These are phyloP conservation scores for Plasmodium gallinaceum DNA, from an alignment of 169 alveolate genomes.

Conservation along the genomic window DNA sequence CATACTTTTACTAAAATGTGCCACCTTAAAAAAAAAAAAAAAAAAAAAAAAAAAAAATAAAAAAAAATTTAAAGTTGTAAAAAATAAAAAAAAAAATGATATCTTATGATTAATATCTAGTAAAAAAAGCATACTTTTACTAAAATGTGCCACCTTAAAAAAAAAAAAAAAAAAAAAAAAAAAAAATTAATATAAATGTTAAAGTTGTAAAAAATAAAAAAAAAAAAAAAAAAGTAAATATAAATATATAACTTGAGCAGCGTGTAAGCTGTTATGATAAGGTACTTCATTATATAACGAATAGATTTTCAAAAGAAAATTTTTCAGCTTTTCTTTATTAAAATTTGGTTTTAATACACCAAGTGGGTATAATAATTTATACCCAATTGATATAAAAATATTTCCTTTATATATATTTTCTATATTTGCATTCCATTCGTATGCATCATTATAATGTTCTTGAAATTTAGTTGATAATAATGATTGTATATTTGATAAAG, in stretches of 20 bases:
- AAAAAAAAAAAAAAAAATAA: not conserved
- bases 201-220: not conserved
- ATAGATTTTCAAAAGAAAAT: conserved; percentile 35
- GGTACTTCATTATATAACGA: conserved; percentile 54
- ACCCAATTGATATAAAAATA: conserved; percentile 58
- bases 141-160: conserved; percentile 52
- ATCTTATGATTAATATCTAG: conserved; percentile 53
- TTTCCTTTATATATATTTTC: conserved; percentile 47
- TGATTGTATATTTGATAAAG: conserved; percentile 57
- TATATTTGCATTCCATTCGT: conserved; percentile 60
- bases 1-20: conserved; percentile 72
- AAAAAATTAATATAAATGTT: not conserved
- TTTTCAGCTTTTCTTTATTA: conserved; percentile 44
- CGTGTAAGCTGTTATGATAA: conserved; percentile 66
- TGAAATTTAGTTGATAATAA: conserved; percentile 56
- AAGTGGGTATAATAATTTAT: conserved; percentile 46
- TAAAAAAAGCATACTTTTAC: conserved; percentile 66
- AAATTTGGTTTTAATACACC: conserved; percentile 51
- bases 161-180: not conserved
- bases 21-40: conserved; percentile 18
- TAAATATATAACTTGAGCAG: conserved; percentile 33
- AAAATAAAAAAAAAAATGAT: not conserved
- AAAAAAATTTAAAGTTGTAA: not conserved
- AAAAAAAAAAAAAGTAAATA: not conserved
- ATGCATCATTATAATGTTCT: conserved; percentile 40